Base-by-base conservation (phyloP, 192 early-diverging fungal genomes). In the Gigaspora rosea region DNA sequence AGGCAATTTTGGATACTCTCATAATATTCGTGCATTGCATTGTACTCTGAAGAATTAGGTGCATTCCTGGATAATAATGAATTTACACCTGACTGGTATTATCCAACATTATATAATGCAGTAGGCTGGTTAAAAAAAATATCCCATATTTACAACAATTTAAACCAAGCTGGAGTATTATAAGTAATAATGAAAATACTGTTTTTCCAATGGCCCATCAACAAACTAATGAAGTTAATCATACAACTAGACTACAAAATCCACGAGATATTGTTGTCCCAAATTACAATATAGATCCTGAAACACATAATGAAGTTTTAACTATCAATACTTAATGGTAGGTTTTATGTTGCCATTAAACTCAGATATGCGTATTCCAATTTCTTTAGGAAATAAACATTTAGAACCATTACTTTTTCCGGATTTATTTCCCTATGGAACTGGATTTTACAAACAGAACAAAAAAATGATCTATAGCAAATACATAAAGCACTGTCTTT, bases 381-480 rank as follows among this genome's bases (percentile, higher is more conserved):
- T 59, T n/a, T 18, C 8, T n/a, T 18, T 59, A 7, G 18, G 18
- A 22, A 22, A 11, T 59, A n/a, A 59, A 7, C 18, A 59, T 59
- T 10, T 59, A n/a, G n/a, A 59, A 59, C 57, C 57, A 58, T 18
- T 59, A 22, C 18, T 59, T n/a, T 59, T 59, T 59, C 8, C n/a
- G 7, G 48, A 70, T 11, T 4, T 70, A n/a, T 70, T 70, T 70
- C 68, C 47, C 12, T 22, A 70, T 70, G 48, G 68, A 49, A 20
- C 18, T 2, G 20, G 68, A 0, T 35, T 15, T 11, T 70, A 51
- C 18, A 20, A 59, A 59, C 16, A 22, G 22, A 18, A 18, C 1
- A 59, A 67, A 35, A 64, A 33, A 64, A 18, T 50, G 4, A 70
- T 9, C 16, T 70, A 49, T 2, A 49, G 68, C 3, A 70, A 70